Evolutionary conservation across 2,329 filamentous ascomycete genomes (phyloP).

Genomic region (Ploettnerulaceae sp.): DNA sequence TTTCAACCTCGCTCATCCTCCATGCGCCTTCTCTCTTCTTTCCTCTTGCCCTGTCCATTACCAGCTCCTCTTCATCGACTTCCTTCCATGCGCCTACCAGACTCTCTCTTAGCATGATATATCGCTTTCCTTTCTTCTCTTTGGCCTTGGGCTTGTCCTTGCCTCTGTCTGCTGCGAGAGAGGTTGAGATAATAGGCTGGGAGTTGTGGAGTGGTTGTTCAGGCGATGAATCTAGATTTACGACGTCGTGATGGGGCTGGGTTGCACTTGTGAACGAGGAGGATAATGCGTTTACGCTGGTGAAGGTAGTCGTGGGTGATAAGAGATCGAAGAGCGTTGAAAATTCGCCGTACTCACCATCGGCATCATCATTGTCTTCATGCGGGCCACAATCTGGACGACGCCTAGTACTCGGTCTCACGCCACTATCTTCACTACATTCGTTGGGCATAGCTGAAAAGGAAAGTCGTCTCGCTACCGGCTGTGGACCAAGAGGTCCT

Average conservation of each 20-base stretch:
- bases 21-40: conserved; percentile 7
- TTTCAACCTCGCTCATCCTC: conserved; percentile 26
- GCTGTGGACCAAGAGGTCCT: neutral
- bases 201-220: neutral
- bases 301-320: neutral
- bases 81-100: conserved; percentile 35
- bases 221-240: conserved; percentile 1
- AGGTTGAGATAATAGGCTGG: neutral
- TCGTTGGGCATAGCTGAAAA: neutral
- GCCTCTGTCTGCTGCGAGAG: neutral
- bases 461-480: conserved; percentile 4
- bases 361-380: neutral
- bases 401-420: neutral
- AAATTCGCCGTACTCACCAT: neutral
- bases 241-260: neutral
- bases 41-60: neutral
- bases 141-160: neutral
- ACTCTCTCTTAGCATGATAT: conserved; percentile 33
- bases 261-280: neutral
- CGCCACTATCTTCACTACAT: neutral
- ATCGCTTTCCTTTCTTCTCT: conserved; percentile 22
- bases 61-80: conserved; percentile 21
- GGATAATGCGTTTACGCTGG: neutral
- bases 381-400: no score
- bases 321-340: neutral